Evolutionary conservation across 78 protist genomes (phyloP).

Genomic region (Dictyostelium intermedium): DNA sequence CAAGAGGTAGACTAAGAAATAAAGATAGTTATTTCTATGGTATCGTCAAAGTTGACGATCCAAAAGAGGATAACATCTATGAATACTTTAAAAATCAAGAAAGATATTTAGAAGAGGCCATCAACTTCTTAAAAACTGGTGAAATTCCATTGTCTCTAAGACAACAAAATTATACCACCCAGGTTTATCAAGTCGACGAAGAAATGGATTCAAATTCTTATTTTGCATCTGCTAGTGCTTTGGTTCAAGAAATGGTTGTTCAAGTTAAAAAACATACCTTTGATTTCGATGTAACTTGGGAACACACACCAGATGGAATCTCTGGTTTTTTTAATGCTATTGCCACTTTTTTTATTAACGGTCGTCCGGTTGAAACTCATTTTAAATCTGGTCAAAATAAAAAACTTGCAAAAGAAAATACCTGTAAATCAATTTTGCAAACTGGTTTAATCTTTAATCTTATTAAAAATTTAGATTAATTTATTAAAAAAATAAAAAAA

Average conservation of each 20-base stretch:
- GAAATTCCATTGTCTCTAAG: neutral
- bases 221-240: neutral
- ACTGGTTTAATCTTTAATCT: neutral
- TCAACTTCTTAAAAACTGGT: slow-evolving; percentile 4
- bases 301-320: neutral
- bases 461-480: neutral
- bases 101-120: neutral
- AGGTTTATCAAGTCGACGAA: neutral
- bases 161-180: neutral
- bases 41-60: slow-evolving; percentile 1
- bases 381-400: neutral
- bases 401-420: slow-evolving; percentile 4
- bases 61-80: neutral
- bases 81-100: neutral
- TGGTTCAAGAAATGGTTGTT: neutral
- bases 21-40: slow-evolving; percentile 6
- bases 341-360: neutral
- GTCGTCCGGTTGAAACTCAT: neutral
- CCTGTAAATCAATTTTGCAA: neutral
- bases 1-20: slow-evolving; percentile 26
- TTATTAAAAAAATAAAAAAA: no score
- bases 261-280: neutral
- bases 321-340: neutral
- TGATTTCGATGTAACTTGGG: neutral
- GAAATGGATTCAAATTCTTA: neutral